A percentile compares a stretch with the other conserved stretches of the same genome.
phyloP scores from a whole-genome alignment of 305 asterid genomes.

The Solanum hybrid region DNA sequence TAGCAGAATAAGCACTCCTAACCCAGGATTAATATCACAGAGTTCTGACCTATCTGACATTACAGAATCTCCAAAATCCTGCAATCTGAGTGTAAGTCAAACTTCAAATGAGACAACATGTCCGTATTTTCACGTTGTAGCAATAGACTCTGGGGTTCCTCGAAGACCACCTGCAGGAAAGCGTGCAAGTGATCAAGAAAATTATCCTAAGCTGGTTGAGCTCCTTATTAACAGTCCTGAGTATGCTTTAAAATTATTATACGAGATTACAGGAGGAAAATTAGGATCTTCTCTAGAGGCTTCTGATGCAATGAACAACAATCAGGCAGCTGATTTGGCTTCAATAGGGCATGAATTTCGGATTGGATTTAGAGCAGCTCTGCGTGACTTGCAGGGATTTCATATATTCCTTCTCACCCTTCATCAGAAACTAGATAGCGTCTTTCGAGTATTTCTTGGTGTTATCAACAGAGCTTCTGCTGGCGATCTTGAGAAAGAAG shows the following conservation, averaged over 20 bases:
- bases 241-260: slow-evolving; percentile 62
- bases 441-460: slow-evolving; percentile 58
- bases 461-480: slow-evolving; percentile 49
- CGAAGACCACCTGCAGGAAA: slow-evolving; percentile 99
- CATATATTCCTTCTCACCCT: slow-evolving; percentile 90
- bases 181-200: slow-evolving; percentile 76
- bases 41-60: slow-evolving; percentile 69
- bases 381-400: slow-evolving; percentile 88
- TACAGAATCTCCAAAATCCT: slow-evolving; percentile 62
- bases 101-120: slow-evolving; percentile 31
- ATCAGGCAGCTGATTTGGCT: slow-evolving; percentile 35
- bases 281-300: slow-evolving; percentile 48
- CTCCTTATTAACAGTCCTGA: slow-evolving; percentile 78
- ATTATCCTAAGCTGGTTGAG: slow-evolving; percentile 89
- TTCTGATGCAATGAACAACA: slow-evolving; percentile 24
- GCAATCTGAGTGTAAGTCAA: slow-evolving; percentile 49
- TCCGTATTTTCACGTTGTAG: slow-evolving; percentile 60
- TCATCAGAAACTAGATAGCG: slow-evolving; percentile 79
- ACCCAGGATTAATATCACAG: slow-evolving; percentile 52
- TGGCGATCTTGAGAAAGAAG: slow-evolving; percentile 75
- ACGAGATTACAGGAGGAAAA: slow-evolving; percentile 80
- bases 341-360: slow-evolving; percentile 65
- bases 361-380: slow-evolving; percentile 84
- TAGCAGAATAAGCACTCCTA: slow-evolving; percentile 46
- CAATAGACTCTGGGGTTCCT: slow-evolving; percentile 95